phyloP scores from a whole-genome alignment of 768 basidiomycete genomes.

The Mrakia frigida region DNA sequence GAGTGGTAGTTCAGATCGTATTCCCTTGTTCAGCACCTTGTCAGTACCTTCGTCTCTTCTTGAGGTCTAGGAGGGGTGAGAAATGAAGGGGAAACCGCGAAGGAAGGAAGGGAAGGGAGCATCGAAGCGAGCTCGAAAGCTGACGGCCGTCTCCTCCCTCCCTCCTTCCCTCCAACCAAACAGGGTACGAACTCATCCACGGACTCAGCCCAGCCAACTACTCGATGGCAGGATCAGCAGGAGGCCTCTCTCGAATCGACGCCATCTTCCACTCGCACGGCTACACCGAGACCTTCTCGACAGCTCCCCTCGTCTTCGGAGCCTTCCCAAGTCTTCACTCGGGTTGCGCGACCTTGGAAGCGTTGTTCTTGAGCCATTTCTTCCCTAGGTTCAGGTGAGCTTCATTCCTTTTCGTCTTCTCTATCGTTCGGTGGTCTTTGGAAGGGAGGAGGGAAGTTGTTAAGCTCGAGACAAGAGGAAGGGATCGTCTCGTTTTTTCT shows the following conservation, averaged over 20 bases:
- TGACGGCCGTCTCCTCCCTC: neutral
- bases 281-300: slow-evolving; percentile 75
- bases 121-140: neutral
- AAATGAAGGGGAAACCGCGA: neutral
- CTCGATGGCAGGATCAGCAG: slow-evolving; percentile 83
- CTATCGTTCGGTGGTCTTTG: neutral
- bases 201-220: slow-evolving; percentile 94
- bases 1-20: slow-evolving; percentile 79
- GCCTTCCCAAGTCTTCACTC: slow-evolving; percentile 94
- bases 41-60: slow-evolving; percentile 38
- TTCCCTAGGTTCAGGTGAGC: slow-evolving; percentile 60
- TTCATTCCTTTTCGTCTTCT: neutral
- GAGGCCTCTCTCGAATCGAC: slow-evolving; percentile 89
- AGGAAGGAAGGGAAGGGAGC: neutral
- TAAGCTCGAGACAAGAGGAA: neutral
- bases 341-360: slow-evolving; percentile 82
- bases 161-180: neutral
- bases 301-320: slow-evolving; percentile 89
- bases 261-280: slow-evolving; percentile 67
- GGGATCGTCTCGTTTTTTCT: neutral
- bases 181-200: slow-evolving; percentile 93
- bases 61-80: neutral
- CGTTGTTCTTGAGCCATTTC: slow-evolving; percentile 89
- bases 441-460: neutral
- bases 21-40: slow-evolving; percentile 87